phyloP scores from a whole-genome alignment of 2,329 filamentous ascomycete species.

The Lachnellula subtilissima region DNA sequence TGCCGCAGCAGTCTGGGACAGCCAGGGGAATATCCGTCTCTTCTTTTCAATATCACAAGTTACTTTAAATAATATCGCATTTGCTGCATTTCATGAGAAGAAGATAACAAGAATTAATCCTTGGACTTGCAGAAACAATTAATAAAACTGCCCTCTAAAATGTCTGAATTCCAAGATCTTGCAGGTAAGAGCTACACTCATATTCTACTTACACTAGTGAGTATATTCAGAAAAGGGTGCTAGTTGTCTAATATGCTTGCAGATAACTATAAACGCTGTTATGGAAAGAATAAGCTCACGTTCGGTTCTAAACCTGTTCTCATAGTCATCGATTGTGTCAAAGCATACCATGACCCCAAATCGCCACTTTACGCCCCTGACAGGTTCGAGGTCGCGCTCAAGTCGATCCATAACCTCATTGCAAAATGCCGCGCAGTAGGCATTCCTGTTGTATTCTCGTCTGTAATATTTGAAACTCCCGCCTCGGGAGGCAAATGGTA shows the following conservation, averaged over 20 bases:
- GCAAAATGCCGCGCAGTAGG: constrained; percentile 2
- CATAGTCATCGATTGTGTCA: constrained; percentile 43
- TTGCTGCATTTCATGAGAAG: no score
- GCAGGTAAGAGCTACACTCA: not conserved
- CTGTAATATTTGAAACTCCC: constrained; percentile 9
- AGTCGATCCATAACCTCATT: constrained; percentile 7
- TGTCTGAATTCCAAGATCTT: constrained; percentile 2
- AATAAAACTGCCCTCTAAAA: not conserved
- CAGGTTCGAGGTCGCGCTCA: constrained; percentile 10
- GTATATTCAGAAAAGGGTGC: not conserved
- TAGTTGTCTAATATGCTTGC: not conserved
- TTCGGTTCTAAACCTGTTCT: constrained; percentile 37
- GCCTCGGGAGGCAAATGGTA: constrained; percentile 9
- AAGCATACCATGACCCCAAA: constrained; percentile 39
- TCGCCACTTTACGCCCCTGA: constrained; percentile 35
- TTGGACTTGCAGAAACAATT: not conserved
- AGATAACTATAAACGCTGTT: constrained; percentile 12
- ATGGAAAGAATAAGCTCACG: constrained; percentile 12
- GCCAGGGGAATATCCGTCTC: not conserved
- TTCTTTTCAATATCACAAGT: not conserved
- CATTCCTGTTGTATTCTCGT: constrained; percentile 9
- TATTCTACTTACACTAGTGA: not conserved
- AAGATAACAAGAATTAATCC: no score
- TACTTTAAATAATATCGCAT: not conserved
- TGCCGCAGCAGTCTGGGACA: no score